phyloP scores from a whole-genome alignment of 306 rosid species.

The Fagus sylvatica region DNA sequence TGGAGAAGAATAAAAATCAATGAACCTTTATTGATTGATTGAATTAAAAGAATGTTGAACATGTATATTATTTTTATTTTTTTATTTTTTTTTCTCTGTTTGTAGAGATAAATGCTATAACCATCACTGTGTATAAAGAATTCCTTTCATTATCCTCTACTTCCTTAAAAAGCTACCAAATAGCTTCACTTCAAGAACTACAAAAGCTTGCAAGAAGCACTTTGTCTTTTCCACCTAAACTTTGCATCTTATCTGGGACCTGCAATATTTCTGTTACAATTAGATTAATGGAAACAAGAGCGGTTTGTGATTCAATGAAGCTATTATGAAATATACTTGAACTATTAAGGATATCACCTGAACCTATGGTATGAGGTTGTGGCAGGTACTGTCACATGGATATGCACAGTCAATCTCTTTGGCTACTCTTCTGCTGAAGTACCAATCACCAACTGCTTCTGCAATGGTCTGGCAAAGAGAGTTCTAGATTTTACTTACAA shows the following conservation, averaged over 20 bases:
- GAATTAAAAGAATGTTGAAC: conserved; percentile 5
- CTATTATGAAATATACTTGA: background rate
- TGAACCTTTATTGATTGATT: conserved; percentile 12
- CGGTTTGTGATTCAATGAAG: conserved; percentile 3
- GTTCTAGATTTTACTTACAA: conserved; percentile 10
- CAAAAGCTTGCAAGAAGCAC: conserved; percentile 18
- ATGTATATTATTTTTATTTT: conserved; percentile 8
- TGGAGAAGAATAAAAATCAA: conserved; percentile 7
- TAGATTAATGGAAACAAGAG: conserved; percentile 17
- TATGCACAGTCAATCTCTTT: conserved; percentile 77
- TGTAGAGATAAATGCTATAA: conserved; percentile 29
- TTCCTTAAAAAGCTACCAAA: background rate
- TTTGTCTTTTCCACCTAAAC: background rate
- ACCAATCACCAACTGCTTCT: conserved; percentile 96
- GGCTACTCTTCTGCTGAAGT: conserved; percentile 60
- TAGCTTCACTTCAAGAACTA: conserved; percentile 14
- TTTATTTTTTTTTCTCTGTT: conserved; percentile 10
- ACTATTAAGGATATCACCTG: conserved; percentile 31
- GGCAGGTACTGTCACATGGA: conserved; percentile 85
- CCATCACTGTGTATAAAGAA: conserved; percentile 19
- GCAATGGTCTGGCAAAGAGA: conserved; percentile 70
- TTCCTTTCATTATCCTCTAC: background rate
- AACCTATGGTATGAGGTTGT: conserved; percentile 55
- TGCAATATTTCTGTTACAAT: conserved; percentile 26
- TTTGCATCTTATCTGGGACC: conserved; percentile 26